These are phyloP conservation scores for Metarhizium album DNA, from an alignment of 2,329 filamentous ascomycete species.

Conservation along the genomic window DNA sequence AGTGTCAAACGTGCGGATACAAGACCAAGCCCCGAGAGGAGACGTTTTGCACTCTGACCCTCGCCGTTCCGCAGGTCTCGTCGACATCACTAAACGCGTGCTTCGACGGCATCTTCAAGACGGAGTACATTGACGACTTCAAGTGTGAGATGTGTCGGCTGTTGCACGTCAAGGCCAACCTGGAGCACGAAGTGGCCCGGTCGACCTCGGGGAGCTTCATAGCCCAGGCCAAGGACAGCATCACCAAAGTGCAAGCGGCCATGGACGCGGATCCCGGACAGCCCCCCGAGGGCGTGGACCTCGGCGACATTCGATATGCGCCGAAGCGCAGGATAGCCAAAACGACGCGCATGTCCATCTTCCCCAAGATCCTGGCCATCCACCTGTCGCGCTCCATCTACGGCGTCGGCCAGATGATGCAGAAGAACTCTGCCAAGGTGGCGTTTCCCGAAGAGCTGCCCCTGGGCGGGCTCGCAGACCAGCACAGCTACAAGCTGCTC, in stretches of 20 bases:
- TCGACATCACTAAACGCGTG: conserved; percentile 77
- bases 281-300: conserved; percentile 56
- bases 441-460: conserved; percentile 80
- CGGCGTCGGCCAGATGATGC: conserved; percentile 62
- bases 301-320: conserved; percentile 64
- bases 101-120: conserved; percentile 89
- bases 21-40: conserved; percentile 75
- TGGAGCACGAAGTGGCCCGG: conserved; percentile 48
- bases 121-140: conserved; percentile 93
- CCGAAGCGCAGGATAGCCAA: conserved; percentile 79
- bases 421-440: conserved; percentile 92
- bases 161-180: conserved; percentile 60
- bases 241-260: conserved; percentile 55
- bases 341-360: conserved; percentile 75
- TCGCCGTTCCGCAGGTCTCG: conserved; percentile 77
- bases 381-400: conserved; percentile 92
- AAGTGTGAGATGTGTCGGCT: conserved; percentile 88
- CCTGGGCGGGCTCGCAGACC: conserved; percentile 67
- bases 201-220: conserved; percentile 42
- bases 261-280: conserved; percentile 75
- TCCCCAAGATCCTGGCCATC: conserved; percentile 82
- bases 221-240: conserved; percentile 41
- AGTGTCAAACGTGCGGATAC: conserved; percentile 84
- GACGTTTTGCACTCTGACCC: conserved; percentile 81
- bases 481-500: conserved; percentile 72